A percentile compares a stretch with the other conserved stretches of the same genome.
Conservation (phyloP, 2,329 filamentous ascomycete genomes). For the Drechslerella coelobrocha region DNA sequence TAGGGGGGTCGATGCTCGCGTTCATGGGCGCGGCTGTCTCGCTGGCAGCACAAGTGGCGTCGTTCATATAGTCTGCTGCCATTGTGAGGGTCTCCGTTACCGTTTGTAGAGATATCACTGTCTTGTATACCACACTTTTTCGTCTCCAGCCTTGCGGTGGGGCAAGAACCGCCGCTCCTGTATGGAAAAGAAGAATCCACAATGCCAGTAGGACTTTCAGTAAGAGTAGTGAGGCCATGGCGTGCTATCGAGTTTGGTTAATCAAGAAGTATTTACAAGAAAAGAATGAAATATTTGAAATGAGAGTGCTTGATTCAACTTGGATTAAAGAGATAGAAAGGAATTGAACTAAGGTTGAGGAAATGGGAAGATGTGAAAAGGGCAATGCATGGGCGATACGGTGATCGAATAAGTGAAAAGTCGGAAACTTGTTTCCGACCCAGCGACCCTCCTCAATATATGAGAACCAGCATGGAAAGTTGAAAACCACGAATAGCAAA, state of each 20-base stretch:
- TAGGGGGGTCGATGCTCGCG: slow-evolving; percentile 22
- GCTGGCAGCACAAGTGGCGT: slow-evolving; percentile 16
- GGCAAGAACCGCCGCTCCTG: slow-evolving; percentile 5
- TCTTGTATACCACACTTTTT: slow-evolving; percentile 39
- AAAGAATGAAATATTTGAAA: slow-evolving; percentile 9
- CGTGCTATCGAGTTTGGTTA: no score
- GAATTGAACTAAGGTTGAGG: no score
- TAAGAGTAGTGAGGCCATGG: background rate
- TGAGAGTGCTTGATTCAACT: no score
- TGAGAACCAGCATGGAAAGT: background rate
- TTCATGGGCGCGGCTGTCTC: slow-evolving; percentile 10
- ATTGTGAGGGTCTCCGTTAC: slow-evolving; percentile 31
- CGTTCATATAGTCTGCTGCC: slow-evolving; percentile 12
- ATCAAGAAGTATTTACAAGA: slow-evolving; percentile 18
- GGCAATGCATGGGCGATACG: background rate
- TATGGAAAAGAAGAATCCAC: slow-evolving; percentile 13
- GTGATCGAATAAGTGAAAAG: background rate
- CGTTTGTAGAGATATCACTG: slow-evolving; percentile 30
- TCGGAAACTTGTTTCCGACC: slow-evolving; percentile 26
- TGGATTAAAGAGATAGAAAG: no score
- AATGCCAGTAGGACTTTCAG: slow-evolving; percentile 15
- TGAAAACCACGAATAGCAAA: no score
- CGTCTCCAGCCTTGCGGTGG: slow-evolving; percentile 27
- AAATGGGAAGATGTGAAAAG: no score
- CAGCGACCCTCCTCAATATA: slow-evolving; percentile 14